Evolutionary conservation across 768 basidiomycete genomes (phyloP), one percentile per base, ranked within the genome.

Genomic region (Gelatoporia subvermispora): DNA sequence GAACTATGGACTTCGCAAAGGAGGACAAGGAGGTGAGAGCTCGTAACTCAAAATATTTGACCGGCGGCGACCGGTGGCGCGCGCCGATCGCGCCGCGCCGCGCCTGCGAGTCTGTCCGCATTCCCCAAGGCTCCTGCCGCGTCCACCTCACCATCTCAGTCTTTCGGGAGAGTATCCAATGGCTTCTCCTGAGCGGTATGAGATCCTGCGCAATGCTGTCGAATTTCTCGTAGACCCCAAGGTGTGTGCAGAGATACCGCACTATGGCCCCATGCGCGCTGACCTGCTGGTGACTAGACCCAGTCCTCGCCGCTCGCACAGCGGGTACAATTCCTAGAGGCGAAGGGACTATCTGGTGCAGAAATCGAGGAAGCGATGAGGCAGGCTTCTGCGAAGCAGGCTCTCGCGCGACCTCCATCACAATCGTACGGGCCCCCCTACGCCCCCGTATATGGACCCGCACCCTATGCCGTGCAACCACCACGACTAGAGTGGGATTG

Each of bases 291-390:
- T 15, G 2, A n/a, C n/a, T 42, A 95, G 92, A 76, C 86, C 0
- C 84, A 86, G 60, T 72, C 82, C 31, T 88, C 93, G 2, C 75
- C 92, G 1, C 68, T 95, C 23, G 75, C 87, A 1, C 90, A 95
- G 64, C 82, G 89, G 44, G 78, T 98, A 40, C 85, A 90, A 54
- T 99, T 98, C 71, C 78, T 99, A n/a, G 87, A 96, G 60, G 85
- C 91, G 5, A 97, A 98, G 66, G 96, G 96, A 2, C 73, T 99
- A 28, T 84, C 83, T 0, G 73, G 76, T 5, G 66, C 72, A 15
- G 95, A 99, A 69, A 93, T 98, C 52, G 90, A 96, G 64, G 72
- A 81, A 24, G 93, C 92, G 1, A 65, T 97, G 62, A 77, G 77
- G 50, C 84, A 84, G 61, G 77, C 83, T 0, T 65, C 81, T 23